Conservation (phyloP, 2,329 filamentous ascomycete genomes). For the Neonectria neomacrospora region DNA sequence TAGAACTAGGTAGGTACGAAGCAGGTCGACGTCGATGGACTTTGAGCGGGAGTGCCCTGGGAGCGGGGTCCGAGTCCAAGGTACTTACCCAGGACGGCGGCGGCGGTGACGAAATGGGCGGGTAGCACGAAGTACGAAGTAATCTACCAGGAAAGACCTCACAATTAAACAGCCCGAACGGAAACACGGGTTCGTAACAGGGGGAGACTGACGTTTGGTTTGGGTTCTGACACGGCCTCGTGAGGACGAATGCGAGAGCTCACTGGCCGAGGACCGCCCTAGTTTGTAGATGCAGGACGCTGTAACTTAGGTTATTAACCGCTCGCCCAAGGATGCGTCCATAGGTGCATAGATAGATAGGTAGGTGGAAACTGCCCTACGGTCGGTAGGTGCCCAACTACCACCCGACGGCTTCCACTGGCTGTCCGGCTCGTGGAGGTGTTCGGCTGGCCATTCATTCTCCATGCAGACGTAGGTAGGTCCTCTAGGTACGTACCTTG, state of each 20-base stretch:
- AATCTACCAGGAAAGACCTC: too few species aligned
- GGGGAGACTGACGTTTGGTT: neutral
- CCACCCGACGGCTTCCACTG: neutral
- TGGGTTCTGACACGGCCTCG: neutral
- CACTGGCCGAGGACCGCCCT: neutral
- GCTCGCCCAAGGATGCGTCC: slow-evolving; percentile 12
- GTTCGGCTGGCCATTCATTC: neutral
- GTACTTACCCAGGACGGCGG: slow-evolving; percentile 33
- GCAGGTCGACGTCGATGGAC: slow-evolving; percentile 25
- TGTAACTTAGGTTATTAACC: slow-evolving; percentile 21
- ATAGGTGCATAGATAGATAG: neutral
- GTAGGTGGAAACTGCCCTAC: neutral
- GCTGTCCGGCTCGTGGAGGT: neutral
- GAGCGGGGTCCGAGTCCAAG: slow-evolving; percentile 42
- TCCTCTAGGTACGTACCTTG: neutral
- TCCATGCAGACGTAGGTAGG: neutral
- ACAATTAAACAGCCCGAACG: neutral
- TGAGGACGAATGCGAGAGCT: neutral
- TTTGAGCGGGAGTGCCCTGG: slow-evolving; percentile 28
- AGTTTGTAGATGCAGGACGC: neutral
- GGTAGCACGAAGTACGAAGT: too few species aligned
- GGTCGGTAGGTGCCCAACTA: slow-evolving; percentile 17
- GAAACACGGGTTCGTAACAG: neutral
- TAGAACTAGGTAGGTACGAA: slow-evolving; percentile 18
- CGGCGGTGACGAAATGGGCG: slow-evolving; percentile 44